Conservation (phyloP, 768 basidiomycete species). For the Trametes villosa region DNA sequence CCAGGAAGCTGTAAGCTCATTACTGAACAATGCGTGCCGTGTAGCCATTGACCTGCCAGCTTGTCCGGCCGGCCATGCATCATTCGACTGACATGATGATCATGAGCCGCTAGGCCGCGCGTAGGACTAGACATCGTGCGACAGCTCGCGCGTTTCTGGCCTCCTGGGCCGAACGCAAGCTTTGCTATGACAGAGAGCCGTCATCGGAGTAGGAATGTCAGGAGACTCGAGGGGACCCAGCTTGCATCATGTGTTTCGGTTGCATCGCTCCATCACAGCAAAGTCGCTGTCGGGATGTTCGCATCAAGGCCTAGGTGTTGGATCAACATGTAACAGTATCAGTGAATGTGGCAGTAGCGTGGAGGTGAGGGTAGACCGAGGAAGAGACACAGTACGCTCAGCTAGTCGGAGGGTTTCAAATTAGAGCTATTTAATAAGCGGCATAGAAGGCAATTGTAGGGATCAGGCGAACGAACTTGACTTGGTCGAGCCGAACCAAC, state of each 20-base stretch:
- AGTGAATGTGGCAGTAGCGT: too few species aligned
- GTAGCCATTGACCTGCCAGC: background rate
- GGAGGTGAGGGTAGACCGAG: too few species aligned
- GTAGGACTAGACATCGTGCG: background rate
- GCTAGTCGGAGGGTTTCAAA: too few species aligned
- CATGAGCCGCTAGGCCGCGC: background rate
- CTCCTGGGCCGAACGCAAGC: background rate
- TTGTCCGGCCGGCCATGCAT: background rate
- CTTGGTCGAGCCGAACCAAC: too few species aligned
- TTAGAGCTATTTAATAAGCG: too few species aligned
- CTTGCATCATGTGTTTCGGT: background rate
- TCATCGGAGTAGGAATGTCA: background rate
- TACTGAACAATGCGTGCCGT: background rate
- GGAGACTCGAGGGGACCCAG: background rate
- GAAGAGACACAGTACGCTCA: too few species aligned
- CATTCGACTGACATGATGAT: conserved; percentile 9
- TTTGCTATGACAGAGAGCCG: background rate
- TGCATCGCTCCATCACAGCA: background rate
- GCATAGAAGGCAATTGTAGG: too few species aligned
- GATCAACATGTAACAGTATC: too few species aligned
- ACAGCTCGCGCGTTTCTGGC: background rate
- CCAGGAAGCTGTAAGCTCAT: background rate
- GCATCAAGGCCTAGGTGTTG: background rate
- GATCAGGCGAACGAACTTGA: too few species aligned
- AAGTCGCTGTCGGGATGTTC: background rate